These are phyloP conservation scores for Claviceps sp. DNA, from an alignment of 2,329 filamentous ascomycete genomes.

Conservation along the genomic window DNA sequence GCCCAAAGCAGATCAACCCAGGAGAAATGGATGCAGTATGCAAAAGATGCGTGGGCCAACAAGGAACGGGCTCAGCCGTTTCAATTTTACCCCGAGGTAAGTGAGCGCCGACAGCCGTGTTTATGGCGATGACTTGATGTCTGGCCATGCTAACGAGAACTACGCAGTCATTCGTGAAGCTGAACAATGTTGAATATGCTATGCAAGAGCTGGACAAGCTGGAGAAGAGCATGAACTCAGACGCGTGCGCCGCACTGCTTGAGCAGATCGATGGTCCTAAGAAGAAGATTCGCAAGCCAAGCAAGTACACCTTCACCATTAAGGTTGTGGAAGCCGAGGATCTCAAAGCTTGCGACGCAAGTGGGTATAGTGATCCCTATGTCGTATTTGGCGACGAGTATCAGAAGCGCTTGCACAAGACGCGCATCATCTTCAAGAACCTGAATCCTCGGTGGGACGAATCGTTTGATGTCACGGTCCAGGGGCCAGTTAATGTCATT, in stretches of 20 bases:
- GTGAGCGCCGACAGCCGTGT: constrained; percentile 11
- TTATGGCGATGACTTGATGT: background rate
- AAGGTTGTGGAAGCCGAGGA: constrained; percentile 98
- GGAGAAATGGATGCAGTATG: constrained; percentile 85
- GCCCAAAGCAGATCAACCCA: constrained; percentile 67
- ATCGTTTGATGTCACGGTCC: constrained; percentile 88
- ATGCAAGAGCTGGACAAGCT: constrained; percentile 85
- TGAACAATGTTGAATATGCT: constrained; percentile 95
- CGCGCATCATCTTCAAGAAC: constrained; percentile 76
- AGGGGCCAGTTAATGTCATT: constrained; percentile 83
- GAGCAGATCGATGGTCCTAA: constrained; percentile 59
- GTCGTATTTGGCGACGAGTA: constrained; percentile 96
- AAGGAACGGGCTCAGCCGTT: constrained; percentile 94
- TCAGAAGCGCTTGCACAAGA: constrained; percentile 91
- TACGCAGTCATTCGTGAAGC: constrained; percentile 80
- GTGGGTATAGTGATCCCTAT: constrained; percentile 88
- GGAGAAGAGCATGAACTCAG: constrained; percentile 80
- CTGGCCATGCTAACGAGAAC: constrained; percentile 14
- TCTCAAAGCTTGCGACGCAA: constrained; percentile 93
- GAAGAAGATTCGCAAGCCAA: constrained; percentile 50
- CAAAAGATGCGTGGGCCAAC: constrained; percentile 82
- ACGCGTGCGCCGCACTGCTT: constrained; percentile 74
- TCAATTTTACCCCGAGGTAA: constrained; percentile 85
- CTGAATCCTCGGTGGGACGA: constrained; percentile 96
- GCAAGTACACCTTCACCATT: constrained; percentile 94